These are phyloP conservation scores for Trichosporon asahii DNA, from an alignment of 1,284 basidiomycete species.

Conservation along the genomic window DNA sequence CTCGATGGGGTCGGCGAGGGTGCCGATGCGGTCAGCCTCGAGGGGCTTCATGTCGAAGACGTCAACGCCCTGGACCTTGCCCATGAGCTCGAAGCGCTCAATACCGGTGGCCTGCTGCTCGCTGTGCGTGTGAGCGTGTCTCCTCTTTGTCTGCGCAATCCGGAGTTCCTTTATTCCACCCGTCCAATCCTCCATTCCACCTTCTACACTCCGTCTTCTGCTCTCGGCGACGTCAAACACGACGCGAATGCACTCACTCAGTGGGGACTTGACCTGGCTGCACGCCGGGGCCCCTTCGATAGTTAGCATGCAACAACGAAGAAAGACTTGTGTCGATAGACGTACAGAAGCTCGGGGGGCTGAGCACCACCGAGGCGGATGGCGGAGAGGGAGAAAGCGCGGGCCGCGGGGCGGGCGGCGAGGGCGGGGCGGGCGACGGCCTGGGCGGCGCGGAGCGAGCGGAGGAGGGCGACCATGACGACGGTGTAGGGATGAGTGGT, in stretches of 20 bases:
- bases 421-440: constrained; percentile 28
- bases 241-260: constrained; percentile 40
- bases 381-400: constrained; percentile 46
- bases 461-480: constrained; percentile 40
- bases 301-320: constrained; percentile 1
- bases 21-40: constrained; percentile 81
- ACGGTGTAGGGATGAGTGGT: constrained; percentile 13
- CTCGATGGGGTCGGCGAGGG: constrained; percentile 78
- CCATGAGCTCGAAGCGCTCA: constrained; percentile 89
- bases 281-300: constrained; percentile 38
- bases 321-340: neutral
- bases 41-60: constrained; percentile 88
- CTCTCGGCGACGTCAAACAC: neutral
- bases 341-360: constrained; percentile 35
- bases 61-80: constrained; percentile 80
- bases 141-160: neutral
- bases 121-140: constrained; percentile 32
- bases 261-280: constrained; percentile 48
- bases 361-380: constrained; percentile 32
- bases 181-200: neutral
- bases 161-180: neutral
- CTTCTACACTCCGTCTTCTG: neutral
- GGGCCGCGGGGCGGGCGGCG: constrained; percentile 23
- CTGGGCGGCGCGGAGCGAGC: constrained; percentile 38
- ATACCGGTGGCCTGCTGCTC: constrained; percentile 91